Conservation (phyloP, 352 stramenopile species). For the Phytophthora brassicae region DNA sequence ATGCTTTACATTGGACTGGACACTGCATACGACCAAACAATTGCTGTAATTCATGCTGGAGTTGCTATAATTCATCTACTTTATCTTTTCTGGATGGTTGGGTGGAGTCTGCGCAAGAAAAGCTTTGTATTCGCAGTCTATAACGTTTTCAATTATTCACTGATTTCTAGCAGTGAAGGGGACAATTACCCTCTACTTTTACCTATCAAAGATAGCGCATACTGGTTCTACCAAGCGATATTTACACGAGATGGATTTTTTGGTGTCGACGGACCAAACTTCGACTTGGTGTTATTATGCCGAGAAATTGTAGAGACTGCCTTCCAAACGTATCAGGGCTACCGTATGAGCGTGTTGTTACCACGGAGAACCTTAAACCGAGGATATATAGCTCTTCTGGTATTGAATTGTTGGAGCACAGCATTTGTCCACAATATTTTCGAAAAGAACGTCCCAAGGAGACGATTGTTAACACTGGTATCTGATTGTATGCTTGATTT, state of each 20-base stretch:
- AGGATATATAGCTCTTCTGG: conserved; percentile 21
- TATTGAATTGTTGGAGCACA: conserved; percentile 29
- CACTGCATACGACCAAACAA: conserved; percentile 14
- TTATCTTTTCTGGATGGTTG: conserved; percentile 32
- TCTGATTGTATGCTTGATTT: conserved; percentile 26
- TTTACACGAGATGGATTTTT: conserved; percentile 32
- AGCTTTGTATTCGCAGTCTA: conserved; percentile 28
- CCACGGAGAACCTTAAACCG: conserved; percentile 11
- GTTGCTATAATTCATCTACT: conserved; percentile 21
- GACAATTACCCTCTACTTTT: conserved; percentile 2
- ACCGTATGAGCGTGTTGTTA: conserved; percentile 10
- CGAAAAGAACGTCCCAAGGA: neutral
- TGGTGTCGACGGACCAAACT: conserved; percentile 31
- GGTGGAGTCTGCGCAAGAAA: conserved; percentile 20
- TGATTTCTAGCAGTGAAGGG: neutral
- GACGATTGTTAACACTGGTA: conserved; percentile 25
- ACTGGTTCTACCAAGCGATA: conserved; percentile 21
- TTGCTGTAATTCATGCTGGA: conserved; percentile 11
- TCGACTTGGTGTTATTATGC: conserved; percentile 26
- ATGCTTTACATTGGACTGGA: conserved; percentile 33
- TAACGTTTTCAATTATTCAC: conserved; percentile 18
- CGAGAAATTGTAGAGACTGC: conserved; percentile 17
- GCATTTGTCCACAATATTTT: conserved; percentile 3
- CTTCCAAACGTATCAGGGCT: conserved; percentile 13
- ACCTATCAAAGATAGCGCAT: conserved; percentile 10